These are phyloP conservation scores for Vaccinium myrtillus DNA, from an alignment of 148 eudicot genomes.

Conservation along the genomic window DNA sequence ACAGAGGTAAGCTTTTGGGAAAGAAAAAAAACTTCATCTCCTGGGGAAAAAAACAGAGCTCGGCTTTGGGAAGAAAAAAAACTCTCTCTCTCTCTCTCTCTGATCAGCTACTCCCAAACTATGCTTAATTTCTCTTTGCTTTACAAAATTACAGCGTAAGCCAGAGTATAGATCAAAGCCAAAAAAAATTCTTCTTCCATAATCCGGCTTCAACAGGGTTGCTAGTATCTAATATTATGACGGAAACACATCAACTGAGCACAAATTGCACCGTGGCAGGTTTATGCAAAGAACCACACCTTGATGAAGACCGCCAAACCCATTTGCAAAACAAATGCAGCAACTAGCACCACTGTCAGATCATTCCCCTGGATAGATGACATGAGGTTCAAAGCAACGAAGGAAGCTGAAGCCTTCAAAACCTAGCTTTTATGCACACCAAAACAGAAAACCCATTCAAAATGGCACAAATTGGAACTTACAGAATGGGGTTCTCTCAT, in stretches of 20 bases:
- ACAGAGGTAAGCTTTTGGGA: no score
- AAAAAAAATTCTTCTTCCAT: neutral
- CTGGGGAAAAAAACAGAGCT: no score
- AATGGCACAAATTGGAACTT: no score
- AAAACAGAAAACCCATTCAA: no score
- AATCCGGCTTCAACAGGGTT: neutral
- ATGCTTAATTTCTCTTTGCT: neutral
- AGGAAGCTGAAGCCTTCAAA: slow-evolving; percentile 69
- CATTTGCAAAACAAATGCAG: slow-evolving; percentile 79
- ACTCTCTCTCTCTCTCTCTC: no score
- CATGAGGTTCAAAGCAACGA: slow-evolving; percentile 72
- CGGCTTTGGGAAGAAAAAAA: no score
- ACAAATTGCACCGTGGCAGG: neutral
- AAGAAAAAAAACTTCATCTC: no score
- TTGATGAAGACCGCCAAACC: slow-evolving; percentile 84
- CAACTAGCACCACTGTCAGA: slow-evolving; percentile 51
- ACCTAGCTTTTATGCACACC: no score
- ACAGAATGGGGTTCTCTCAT: no score
- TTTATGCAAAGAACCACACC: slow-evolving; percentile 73
- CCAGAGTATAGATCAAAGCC: neutral
- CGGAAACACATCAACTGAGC: neutral
- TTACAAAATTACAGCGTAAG: neutral
- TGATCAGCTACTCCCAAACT: neutral
- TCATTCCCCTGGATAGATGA: slow-evolving; percentile 55
- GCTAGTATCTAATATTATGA: neutral